These are phyloP conservation scores for Kondoa malvinella DNA, from an alignment of 768 basidiomycete species.

Conservation along the genomic window DNA sequence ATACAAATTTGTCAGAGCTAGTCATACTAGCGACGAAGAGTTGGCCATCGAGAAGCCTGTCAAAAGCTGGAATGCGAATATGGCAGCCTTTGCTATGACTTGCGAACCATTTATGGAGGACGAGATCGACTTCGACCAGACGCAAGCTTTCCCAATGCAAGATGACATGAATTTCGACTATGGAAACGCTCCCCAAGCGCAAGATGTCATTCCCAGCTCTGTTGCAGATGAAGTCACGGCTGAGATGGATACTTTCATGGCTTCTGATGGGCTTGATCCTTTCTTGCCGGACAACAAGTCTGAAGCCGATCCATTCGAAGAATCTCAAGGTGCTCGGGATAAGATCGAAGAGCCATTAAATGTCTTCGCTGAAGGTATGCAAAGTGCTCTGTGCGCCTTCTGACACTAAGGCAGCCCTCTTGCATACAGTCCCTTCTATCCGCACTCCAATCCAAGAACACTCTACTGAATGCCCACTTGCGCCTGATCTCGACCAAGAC, in stretches of 20 bases:
- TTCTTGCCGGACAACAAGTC: not conserved
- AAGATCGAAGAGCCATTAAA: not conserved
- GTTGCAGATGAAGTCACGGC: not conserved
- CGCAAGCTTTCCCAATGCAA: not conserved
- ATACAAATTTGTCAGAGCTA: not conserved
- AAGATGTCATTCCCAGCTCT: not conserved
- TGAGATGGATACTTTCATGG: not conserved
- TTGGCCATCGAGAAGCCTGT: not conserved
- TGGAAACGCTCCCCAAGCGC: not conserved
- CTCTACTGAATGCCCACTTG: not conserved
- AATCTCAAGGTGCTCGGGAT: not conserved
- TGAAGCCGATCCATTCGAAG: not conserved
- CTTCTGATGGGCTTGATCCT: not conserved
- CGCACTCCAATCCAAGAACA: not conserved
- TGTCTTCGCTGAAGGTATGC: not conserved
- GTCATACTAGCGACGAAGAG: not conserved
- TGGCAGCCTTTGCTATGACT: not conserved
- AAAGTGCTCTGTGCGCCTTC: no score
- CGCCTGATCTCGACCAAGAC: not conserved
- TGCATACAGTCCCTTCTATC: no score
- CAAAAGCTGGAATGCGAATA: not conserved
- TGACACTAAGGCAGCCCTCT: no score
- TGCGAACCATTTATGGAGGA: not conserved
- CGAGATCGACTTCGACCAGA: not conserved
- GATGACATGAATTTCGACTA: no score